Percentiles rank a stretch among this genome's conserved stretches.
Conservation (phyloP, 495 filamentous ascomycete species). For the Annulohypoxylon nitens region DNA sequence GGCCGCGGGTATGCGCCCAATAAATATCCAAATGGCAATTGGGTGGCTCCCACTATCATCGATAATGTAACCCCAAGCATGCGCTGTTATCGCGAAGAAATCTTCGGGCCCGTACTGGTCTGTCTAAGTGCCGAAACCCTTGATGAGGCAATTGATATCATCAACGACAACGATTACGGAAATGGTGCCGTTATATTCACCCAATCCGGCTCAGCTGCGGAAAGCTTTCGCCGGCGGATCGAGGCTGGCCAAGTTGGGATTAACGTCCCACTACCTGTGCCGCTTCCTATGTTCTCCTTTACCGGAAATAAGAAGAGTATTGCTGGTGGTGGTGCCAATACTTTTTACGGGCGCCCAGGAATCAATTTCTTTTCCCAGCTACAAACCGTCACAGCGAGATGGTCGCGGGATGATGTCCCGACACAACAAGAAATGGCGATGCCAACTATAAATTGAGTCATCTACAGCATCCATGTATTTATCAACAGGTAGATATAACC, state of each 20-base stretch:
- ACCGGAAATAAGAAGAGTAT: constrained; percentile 98
- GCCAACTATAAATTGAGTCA: background rate
- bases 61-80: constrained; percentile 90
- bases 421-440: background rate
- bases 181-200: constrained; percentile 78
- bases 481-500: background rate
- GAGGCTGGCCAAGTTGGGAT: constrained; percentile 84
- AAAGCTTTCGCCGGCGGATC: constrained; percentile 72
- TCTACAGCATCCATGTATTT: background rate
- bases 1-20: constrained; percentile 86
- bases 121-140: constrained; percentile 85
- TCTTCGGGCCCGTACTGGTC: constrained; percentile 95
- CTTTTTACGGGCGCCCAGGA: constrained; percentile 94
- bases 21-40: constrained; percentile 98
- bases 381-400: constrained; percentile 96
- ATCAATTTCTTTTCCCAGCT: constrained; percentile 95
- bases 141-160: constrained; percentile 79
- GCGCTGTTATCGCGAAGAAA: constrained; percentile 96
- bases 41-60: constrained; percentile 96
- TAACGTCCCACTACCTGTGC: constrained; percentile 87
- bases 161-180: constrained; percentile 75
- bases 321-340: constrained; percentile 91
- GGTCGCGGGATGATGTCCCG: constrained; percentile 81
- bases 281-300: constrained; percentile 96
- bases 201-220: constrained; percentile 69